A percentile compares a stretch with the other conserved stretches of the same genome.
phyloP scores from a whole-genome alignment of 257 asterid species.

The Thymus quinquecostatus region DNA sequence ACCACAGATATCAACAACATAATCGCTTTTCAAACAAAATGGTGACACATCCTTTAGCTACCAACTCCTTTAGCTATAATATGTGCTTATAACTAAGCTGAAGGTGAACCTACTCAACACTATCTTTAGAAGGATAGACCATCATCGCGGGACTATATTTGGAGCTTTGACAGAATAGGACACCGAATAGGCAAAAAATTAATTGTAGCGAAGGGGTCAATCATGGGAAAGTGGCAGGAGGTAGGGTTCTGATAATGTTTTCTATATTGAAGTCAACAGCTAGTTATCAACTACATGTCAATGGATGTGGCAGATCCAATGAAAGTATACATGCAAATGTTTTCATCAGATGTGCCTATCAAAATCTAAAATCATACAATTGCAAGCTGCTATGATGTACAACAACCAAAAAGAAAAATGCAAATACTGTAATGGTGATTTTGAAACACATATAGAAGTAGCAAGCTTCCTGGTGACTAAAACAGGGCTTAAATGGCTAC shows the following conservation, averaged over 20 bases:
- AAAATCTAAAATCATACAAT: not conserved
- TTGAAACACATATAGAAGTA: not conserved
- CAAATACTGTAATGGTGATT: not conserved
- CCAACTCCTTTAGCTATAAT: too few relatives aligned
- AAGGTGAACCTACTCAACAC: too few relatives aligned
- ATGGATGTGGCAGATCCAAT: not conserved
- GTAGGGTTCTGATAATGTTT: not conserved
- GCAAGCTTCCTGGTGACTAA: not conserved
- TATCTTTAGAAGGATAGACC: too few relatives aligned
- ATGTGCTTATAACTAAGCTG: too few relatives aligned
- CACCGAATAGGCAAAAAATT: too few relatives aligned
- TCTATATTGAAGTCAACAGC: not conserved
- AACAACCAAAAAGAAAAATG: not conserved
- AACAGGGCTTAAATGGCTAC: not conserved
- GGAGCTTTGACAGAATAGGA: too few relatives aligned
- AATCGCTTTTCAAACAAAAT: not conserved
- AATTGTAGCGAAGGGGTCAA: too few relatives aligned
- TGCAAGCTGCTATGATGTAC: not conserved
- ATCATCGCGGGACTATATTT: too few relatives aligned
- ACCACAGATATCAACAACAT: not conserved
- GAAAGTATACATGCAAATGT: not conserved
- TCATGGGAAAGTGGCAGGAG: not conserved
- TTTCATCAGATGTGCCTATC: not conserved
- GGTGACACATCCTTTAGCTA: not conserved
- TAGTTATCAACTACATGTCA: not conserved